Percentiles rank a stretch among this genome's conserved stretches.
Conservation (phyloP, 306 rosid species). For the Glycine latifolia region DNA sequence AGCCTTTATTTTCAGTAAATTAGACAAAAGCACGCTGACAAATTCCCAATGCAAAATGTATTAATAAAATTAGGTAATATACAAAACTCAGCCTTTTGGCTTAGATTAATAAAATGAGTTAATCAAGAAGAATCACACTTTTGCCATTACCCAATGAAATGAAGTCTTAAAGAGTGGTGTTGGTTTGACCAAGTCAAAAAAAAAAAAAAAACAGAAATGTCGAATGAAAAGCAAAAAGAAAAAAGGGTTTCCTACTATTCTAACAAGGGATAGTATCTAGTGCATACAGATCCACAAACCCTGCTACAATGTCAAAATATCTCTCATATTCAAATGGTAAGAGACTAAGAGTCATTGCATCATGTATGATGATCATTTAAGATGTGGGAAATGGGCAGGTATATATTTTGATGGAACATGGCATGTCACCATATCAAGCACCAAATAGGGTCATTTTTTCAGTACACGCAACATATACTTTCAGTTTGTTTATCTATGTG, state of each 20-base stretch:
- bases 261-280: conserved; percentile 10
- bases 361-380: conserved; percentile 23
- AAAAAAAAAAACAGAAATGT: neutral
- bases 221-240: neutral
- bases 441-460: neutral
- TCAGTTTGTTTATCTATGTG: neutral
- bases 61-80: conserved; percentile 25
- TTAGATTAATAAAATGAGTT: conserved; percentile 23
- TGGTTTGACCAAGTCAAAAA: neutral
- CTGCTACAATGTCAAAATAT: conserved; percentile 9
- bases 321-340: conserved; percentile 9
- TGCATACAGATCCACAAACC: conserved; percentile 14
- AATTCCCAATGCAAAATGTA: conserved; percentile 25
- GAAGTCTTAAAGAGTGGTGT: neutral
- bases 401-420: conserved; percentile 19
- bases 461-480: conserved; percentile 19
- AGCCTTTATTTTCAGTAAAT: conserved; percentile 70
- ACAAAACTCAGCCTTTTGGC: neutral
- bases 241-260: neutral
- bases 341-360: conserved; percentile 10
- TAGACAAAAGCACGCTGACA: conserved; percentile 73
- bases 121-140: neutral
- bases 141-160: neutral
- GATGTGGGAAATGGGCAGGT: conserved; percentile 14
- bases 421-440: conserved; percentile 13